Evolutionary conservation across 441 rosid species (phyloP).

Genomic region (Populus hybrid): DNA sequence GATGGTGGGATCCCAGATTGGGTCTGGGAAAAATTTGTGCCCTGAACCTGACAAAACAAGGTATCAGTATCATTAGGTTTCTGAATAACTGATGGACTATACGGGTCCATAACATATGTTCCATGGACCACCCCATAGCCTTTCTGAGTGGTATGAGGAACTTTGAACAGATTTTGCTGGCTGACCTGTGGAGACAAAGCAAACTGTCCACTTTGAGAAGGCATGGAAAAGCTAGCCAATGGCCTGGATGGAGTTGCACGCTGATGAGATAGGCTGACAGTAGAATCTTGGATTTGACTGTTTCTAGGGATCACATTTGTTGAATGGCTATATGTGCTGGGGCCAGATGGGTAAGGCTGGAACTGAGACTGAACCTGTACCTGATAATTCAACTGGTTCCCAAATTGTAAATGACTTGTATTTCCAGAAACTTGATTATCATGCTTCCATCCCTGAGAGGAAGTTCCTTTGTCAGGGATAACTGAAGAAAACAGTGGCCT

Average conservation of each 20-base stretch:
- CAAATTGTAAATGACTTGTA: conserved; percentile 38
- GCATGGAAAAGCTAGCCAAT: conserved; percentile 32
- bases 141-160: conserved; percentile 36
- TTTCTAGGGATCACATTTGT: conserved; percentile 37
- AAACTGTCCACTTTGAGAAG: conserved; percentile 56
- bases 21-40: conserved; percentile 39
- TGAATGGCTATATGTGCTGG: conserved; percentile 41
- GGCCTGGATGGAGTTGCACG: conserved; percentile 39
- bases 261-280: conserved; percentile 42
- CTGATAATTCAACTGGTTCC: conserved; percentile 46
- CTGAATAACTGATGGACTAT: conserved; percentile 40
- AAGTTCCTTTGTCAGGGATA: conserved; percentile 35
- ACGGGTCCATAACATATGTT: conserved; percentile 40
- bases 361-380: conserved; percentile 39
- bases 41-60: conserved; percentile 45
- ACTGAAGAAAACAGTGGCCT: conserved; percentile 34
- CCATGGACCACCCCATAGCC: conserved; percentile 48
- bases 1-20: conserved; percentile 44
- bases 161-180: conserved; percentile 57
- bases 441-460: conserved; percentile 52
- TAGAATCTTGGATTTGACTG: conserved; percentile 47
- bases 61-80: conserved; percentile 38
- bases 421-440: conserved; percentile 45
- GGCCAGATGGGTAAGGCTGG: conserved; percentile 42
- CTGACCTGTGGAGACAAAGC: conserved; percentile 47